Percentiles rank a stretch among this genome's conserved stretches.
These are phyloP conservation scores for Populus pruinosa DNA, from an alignment of 345 rosid genomes.

Conservation along the genomic window DNA sequence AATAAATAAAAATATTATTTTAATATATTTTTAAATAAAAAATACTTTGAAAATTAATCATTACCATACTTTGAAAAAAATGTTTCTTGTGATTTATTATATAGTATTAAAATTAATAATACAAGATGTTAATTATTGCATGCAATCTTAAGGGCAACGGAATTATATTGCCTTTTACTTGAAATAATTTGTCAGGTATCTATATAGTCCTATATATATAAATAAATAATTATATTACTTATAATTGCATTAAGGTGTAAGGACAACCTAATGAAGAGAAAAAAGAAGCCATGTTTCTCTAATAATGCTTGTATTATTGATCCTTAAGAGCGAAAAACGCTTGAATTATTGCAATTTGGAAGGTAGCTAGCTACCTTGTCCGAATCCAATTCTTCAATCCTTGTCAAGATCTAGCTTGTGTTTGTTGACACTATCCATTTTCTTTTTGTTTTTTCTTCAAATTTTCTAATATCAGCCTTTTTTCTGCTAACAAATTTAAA, in stretches of 20 bases:
- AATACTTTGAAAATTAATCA: too few species aligned
- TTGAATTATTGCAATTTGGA: constrained; percentile 1
- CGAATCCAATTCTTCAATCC: background rate
- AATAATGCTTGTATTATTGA: background rate
- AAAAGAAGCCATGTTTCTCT: background rate
- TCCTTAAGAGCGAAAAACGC: background rate
- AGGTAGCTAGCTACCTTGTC: constrained; percentile 7
- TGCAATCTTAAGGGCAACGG: background rate
- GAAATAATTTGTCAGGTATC: background rate
- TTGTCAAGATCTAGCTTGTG: background rate
- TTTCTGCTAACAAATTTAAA: background rate
- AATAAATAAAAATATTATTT: too few species aligned
- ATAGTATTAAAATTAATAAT: too few species aligned
- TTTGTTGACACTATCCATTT: constrained; percentile 1
- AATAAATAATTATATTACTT: background rate
- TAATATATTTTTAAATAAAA: too few species aligned
- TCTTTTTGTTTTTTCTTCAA: background rate
- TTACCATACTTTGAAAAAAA: too few species aligned
- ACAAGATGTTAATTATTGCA: background rate
- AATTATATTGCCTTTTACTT: background rate
- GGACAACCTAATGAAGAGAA: background rate
- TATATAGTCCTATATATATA: background rate
- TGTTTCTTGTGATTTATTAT: background rate
- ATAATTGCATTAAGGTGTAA: background rate
- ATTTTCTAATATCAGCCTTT: background rate